Evolutionary conservation across 1,139 yeast genomes (phyloP), one percentile per base, ranked within the genome.

Genomic region (Hyphopichia wangnamkhiaoensis): DNA sequence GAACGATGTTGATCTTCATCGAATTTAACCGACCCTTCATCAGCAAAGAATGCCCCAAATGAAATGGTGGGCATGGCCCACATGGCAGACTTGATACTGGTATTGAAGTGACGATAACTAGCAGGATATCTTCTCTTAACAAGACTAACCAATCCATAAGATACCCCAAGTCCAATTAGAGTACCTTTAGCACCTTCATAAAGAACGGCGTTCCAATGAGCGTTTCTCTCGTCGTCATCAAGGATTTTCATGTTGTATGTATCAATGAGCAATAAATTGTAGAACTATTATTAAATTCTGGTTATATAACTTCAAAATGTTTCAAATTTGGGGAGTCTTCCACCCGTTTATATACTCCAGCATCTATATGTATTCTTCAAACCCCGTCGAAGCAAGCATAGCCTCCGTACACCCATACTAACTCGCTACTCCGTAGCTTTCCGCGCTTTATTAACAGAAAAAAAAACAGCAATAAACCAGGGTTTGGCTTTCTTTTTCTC

Each of bases 141-240:
- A 25, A 44, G 47, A 2, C 58, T 59, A 32, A 69, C 73, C 35
- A 80, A 59, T 18, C 79, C 80, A 15, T 65, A 64, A 3, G 90
- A 76, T 17, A 79, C 53, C 3, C 67, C 65, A 2, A 75, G 54
- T 41, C 95, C 95, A 12, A 76, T 56, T 5, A 66, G 63, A 19
- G 75, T 63, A 44, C 95, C 95, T 53, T 82, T 77, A 19, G 72
- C 31, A 40, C 85, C 90, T 57, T 90, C 93, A 9, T 54, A 47
- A 16, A 76, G 54, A 19, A 84, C 77, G 46, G 79, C 76, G 43
- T 71, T 66, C 52, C 71, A 68, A 60, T 85, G 91, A 6, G 80
- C 88, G 39, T 71, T 68, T 42, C 79, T 71, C 64, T 86, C 93
- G 59, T 82, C 85, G 44, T 76, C 69, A 18, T 84, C 64, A 32